Base-by-base conservation (phyloP, 2,329 filamentous ascomycete species). In the Apiospora pterosperma region DNA sequence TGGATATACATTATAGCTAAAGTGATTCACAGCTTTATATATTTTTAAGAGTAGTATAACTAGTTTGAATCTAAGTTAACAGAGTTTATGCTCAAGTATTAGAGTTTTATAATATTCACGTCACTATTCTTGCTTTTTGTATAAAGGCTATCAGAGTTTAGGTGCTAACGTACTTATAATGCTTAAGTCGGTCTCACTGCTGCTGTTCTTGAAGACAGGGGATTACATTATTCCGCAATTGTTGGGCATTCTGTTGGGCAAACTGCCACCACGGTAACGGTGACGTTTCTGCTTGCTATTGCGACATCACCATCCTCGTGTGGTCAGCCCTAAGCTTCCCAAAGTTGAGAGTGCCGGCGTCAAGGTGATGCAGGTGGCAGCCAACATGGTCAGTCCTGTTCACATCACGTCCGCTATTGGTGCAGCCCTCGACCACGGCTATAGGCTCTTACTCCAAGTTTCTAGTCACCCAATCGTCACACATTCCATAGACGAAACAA, bases 211-310 rank as follows among this genome's bases (percentile, higher is more conserved):
- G 64, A 67, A 25, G 67, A 67, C 10, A 71, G 73, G 31, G 77
- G 77, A 0, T 36, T 77, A 0, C 42, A 62, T 3, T 77, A 78
- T 1, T 61, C 72, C 6, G 78, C 78, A 0, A 69, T 81, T 7
- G 75, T 80, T 55, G 78, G 79, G 1, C 78, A 81, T 62, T 80
- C 78, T 0, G 74, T 80, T 3, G 78, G 79, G 2, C 78, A 81
- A 63, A 77, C 79, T 14, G 78, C 78, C 3, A 78, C 78, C 3
- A 67, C 75, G 4, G 77, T 79, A 19, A 73, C 72, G 1, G 75
- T 73, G n/a, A 76, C 75, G 8, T 73, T 68, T 36, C 61, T 79
- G 11, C 75, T 73, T 3, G 76, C 76, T 6, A 77, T 79, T 59
- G 70, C 75, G 58, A 75, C 76, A 0, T 78, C 77, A 1, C 75